These are phyloP conservation scores for Boletales sp. DNA, from an alignment of 768 basidiomycete genomes.

Conservation along the genomic window DNA sequence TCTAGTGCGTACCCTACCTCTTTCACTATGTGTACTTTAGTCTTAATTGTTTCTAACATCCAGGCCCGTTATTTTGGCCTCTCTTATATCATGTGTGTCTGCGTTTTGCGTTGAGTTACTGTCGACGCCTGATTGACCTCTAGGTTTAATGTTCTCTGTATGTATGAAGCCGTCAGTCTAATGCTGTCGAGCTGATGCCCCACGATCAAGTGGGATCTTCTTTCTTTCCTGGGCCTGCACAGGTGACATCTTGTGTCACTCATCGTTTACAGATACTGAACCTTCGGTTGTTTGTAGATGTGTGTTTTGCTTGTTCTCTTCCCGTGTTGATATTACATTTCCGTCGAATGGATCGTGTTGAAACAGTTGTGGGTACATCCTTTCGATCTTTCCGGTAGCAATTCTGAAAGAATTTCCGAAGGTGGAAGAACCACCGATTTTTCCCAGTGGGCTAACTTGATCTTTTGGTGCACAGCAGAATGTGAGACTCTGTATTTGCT, in stretches of 20 bases:
- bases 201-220: background rate
- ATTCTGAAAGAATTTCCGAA: background rate
- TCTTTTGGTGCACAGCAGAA: slow-evolving; percentile 3
- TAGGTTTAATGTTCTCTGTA: background rate
- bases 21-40: too few relatives aligned
- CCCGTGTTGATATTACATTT: background rate
- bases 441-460: background rate
- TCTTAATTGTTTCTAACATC: too few relatives aligned
- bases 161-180: background rate
- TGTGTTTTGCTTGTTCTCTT: background rate
- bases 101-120: background rate
- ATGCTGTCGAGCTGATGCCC: background rate
- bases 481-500: background rate
- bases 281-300: background rate
- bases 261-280: background rate
- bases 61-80: too few relatives aligned
- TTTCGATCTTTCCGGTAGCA: background rate
- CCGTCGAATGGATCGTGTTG: background rate
- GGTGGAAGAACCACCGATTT: background rate
- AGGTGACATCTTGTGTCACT: background rate
- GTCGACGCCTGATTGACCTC: background rate
- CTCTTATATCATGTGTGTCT: too few relatives aligned
- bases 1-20: too few relatives aligned
- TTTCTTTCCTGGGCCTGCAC: background rate
- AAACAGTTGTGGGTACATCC: background rate